Conservation (phyloP, 2,329 filamentous ascomycete genomes). For the Ceratocystis lukuohia region DNA sequence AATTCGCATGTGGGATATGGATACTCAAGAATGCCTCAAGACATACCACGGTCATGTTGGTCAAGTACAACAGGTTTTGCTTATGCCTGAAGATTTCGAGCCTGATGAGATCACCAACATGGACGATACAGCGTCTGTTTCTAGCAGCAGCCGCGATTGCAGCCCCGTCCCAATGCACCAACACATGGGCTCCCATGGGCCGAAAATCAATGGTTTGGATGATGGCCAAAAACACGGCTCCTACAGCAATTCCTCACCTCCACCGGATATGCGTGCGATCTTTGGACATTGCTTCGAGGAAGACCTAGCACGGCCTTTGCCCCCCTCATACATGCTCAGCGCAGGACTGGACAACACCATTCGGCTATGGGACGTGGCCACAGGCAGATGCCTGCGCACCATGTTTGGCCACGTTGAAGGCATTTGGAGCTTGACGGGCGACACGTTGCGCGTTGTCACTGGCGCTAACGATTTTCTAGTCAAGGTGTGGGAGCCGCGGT, state of each 20-base stretch:
- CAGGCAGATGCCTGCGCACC: conserved; percentile 70
- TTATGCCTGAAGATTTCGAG: conserved; percentile 77
- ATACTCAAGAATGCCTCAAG: conserved; percentile 63
- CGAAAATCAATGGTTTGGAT: background rate
- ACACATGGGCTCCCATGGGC: background rate
- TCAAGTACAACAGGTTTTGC: conserved; percentile 82
- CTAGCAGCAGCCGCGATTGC: conserved; percentile 33
- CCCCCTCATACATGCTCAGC: conserved; percentile 84
- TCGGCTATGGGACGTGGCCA: conserved; percentile 78
- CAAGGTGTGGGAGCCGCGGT: conserved; percentile 84
- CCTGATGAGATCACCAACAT: conserved; percentile 52
- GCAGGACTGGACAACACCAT: conserved; percentile 85
- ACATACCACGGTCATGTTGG: conserved; percentile 82
- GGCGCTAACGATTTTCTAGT: conserved; percentile 90
- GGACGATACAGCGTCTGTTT: conserved; percentile 41
- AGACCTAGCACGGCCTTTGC: conserved; percentile 51
- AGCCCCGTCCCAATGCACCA: conserved; percentile 20
- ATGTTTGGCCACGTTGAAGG: conserved; percentile 97
- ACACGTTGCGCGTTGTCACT: conserved; percentile 75
- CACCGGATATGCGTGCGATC: conserved; percentile 36
- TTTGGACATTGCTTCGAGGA: conserved; percentile 51
- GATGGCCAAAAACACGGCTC: background rate
- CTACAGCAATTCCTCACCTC: conserved; percentile 22
- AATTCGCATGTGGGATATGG: conserved; percentile 84
- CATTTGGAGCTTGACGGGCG: conserved; percentile 83